Conservation (phyloP, 169 alveolate genomes). For the Plasmodium gonderi region DNA sequence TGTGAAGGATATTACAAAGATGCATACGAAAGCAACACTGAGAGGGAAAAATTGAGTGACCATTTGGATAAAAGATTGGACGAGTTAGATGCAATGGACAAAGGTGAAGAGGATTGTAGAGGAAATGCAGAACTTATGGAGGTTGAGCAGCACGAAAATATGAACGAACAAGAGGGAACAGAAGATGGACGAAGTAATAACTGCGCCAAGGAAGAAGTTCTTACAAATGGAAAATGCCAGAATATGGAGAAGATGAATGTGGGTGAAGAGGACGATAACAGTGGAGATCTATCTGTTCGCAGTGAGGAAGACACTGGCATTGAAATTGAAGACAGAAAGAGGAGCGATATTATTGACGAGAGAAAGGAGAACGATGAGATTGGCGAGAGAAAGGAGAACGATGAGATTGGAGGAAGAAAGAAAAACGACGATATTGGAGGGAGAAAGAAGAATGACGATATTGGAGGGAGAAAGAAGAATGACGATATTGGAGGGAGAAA, state of each 20-base stretch:
- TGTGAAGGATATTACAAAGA: constrained; percentile 9
- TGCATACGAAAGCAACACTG: background rate
- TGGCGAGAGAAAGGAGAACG: background rate
- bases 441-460: background rate
- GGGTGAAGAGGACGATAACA: background rate
- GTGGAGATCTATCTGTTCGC: background rate
- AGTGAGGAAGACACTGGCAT: background rate
- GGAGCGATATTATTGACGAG: background rate
- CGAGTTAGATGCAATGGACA: background rate
- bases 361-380: background rate
- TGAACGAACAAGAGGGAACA: background rate
- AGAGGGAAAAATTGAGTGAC: background rate
- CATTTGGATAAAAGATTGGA: constrained; percentile 26
- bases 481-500: background rate
- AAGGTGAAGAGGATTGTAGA: background rate
- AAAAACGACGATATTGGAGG: background rate
- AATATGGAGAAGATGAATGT: background rate
- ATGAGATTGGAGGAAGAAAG: background rate
- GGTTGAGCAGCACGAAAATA: background rate
- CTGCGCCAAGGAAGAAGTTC: background rate
- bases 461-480: background rate
- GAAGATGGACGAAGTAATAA: background rate
- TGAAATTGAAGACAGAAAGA: background rate
- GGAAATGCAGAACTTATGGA: background rate
- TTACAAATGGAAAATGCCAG: background rate